These are phyloP conservation scores for Nakaseomyces sp. DNA, from an alignment of 1,139 yeast genomes.

Conservation along the genomic window DNA sequence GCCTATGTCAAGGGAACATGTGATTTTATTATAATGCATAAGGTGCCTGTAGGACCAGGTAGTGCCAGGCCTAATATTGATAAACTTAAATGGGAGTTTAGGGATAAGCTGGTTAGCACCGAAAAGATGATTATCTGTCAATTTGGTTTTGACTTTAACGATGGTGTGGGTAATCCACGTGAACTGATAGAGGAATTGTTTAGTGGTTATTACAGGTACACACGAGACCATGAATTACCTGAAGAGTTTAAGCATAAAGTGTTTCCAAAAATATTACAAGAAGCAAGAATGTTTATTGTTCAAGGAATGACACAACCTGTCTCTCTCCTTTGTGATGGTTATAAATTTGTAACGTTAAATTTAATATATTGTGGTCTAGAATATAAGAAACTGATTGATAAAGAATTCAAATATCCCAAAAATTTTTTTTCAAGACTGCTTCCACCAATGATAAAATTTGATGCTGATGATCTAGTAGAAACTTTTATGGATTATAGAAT, in stretches of 20 bases:
- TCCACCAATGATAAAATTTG: conserved; percentile 18
- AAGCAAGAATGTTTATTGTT: conserved; percentile 29
- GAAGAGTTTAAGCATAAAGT: conserved; percentile 20
- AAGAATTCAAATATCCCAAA: conserved; percentile 25
- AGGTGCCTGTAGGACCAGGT: conserved; percentile 19
- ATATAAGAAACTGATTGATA: conserved; percentile 22
- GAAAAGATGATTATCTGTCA: conserved; percentile 28
- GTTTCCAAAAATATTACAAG: conserved; percentile 29
- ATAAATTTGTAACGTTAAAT: conserved; percentile 25
- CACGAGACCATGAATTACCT: conserved; percentile 26
- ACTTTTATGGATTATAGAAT: conserved; percentile 26
- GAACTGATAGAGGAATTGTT: conserved; percentile 31
- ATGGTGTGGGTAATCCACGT: conserved; percentile 29
- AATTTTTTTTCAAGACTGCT: conserved; percentile 28
- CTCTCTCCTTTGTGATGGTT: conserved; percentile 30
- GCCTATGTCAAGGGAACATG: conserved; percentile 30
- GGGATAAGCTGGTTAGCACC: conserved; percentile 28
- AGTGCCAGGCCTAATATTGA: conserved; percentile 23
- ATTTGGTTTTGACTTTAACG: conserved; percentile 30
- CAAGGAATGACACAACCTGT: conserved; percentile 33
- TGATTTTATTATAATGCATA: conserved; percentile 24
- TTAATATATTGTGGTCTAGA: conserved; percentile 29
- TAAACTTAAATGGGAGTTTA: conserved; percentile 31
- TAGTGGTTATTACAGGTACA: conserved; percentile 28
- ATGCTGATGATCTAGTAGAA: conserved; percentile 16